phyloP scores from a whole-genome alignment of 768 basidiomycete genomes.

The Hericium rajendrae region DNA sequence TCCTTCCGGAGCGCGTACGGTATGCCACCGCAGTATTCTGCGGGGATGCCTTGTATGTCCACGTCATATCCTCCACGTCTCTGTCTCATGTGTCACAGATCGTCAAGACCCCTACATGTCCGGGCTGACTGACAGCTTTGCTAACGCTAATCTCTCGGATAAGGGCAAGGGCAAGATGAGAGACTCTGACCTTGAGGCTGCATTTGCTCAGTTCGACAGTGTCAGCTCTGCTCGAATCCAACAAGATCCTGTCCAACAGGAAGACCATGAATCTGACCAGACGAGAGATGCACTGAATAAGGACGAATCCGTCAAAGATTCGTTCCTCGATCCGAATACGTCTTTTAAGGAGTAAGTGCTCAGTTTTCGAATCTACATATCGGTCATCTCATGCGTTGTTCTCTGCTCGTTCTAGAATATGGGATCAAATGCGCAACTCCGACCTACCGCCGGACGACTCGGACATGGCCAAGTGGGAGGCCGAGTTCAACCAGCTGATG shows the following conservation, averaged over 20 bases:
- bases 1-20: background rate
- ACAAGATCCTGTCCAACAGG: constrained; percentile 28
- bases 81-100: background rate
- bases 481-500: constrained; percentile 76
- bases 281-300: constrained; percentile 4
- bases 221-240: constrained; percentile 17
- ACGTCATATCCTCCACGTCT: background rate
- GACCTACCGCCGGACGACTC: constrained; percentile 46
- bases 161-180: constrained; percentile 75
- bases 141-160: constrained; percentile 18
- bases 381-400: constrained; percentile 28
- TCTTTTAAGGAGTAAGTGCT: too few relatives aligned
- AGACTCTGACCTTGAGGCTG: constrained; percentile 79
- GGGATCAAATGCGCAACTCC: constrained; percentile 52
- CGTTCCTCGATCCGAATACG: too few relatives aligned
- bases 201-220: constrained; percentile 52
- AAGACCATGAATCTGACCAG: too few relatives aligned
- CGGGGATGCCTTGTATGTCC: background rate
- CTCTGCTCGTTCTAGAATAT: constrained; percentile 33
- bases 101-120: background rate
- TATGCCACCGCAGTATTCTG: constrained; percentile 1
- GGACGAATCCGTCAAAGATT: background rate
- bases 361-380: constrained; percentile 28
- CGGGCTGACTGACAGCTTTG: background rate
- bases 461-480: constrained; percentile 74